Evolutionary conservation across 108 stramenopile species (phyloP).

Genomic region (Pseudonitzschia delicatissima): DNA sequence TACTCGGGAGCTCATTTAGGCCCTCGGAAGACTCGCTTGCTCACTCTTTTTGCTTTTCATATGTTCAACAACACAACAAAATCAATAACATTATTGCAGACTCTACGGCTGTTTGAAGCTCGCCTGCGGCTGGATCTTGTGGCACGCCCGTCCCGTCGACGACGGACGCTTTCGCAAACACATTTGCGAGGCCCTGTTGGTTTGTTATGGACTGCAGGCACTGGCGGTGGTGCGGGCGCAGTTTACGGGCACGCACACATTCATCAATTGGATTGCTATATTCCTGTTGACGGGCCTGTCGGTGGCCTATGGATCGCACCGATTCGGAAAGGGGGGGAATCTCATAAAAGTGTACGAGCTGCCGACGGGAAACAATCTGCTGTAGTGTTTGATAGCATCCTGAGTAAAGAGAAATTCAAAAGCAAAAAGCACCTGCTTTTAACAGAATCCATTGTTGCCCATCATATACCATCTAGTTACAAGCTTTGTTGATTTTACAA

Average conservation of each 20-base stretch:
- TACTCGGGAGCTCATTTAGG: too few species aligned
- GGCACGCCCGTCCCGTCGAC: conserved; percentile 70
- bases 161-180: conserved; percentile 79
- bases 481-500: too few species aligned
- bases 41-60: not conserved
- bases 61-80: too few species aligned
- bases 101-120: conserved; percentile 81
- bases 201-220: conserved; percentile 76
- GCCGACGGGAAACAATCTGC: conserved; percentile 46
- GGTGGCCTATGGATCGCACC: conserved; percentile 64
- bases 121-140: conserved; percentile 82
- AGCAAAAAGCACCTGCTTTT: not conserved
- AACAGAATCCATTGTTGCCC: not conserved
- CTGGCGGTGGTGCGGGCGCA: conserved; percentile 76
- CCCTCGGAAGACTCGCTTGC: not conserved
- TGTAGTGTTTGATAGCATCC: not conserved
- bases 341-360: conserved; percentile 85
- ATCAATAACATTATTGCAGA: conserved; percentile 8
- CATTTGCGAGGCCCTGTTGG: conserved; percentile 76
- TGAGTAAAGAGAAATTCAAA: not conserved
- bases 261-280: conserved; percentile 79
- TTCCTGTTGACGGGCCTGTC: conserved; percentile 51
- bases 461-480: not conserved
- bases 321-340: conserved; percentile 76
- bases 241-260: conserved; percentile 59